A percentile compares a stretch with the other conserved stretches of the same genome.
Evolutionary conservation across 768 basidiomycete genomes (phyloP).

Genomic region (Leucosporidium scottii): DNA sequence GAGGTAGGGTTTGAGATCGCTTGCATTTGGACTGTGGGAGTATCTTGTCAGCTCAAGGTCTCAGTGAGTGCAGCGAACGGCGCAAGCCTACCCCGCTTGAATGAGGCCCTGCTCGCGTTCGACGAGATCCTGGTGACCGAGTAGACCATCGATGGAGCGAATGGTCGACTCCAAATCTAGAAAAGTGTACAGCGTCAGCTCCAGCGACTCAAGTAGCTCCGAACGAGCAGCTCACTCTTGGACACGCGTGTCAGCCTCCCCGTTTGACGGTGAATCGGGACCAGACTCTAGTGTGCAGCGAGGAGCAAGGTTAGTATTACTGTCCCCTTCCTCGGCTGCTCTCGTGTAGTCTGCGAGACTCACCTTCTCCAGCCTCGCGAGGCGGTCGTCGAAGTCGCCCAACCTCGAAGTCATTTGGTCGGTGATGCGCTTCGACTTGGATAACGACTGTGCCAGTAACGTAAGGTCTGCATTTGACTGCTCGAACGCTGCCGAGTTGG

Average conservation of each 20-base stretch:
- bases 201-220: too few species aligned
- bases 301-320: too few species aligned
- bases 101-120: conserved; percentile 35
- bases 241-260: conserved; percentile 28
- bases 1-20: conserved; percentile 34
- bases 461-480: conserved; percentile 34
- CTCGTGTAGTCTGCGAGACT: too few species aligned
- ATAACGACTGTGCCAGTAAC: conserved; percentile 34
- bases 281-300: conserved; percentile 2
- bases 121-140: conserved; percentile 36
- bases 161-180: conserved; percentile 35
- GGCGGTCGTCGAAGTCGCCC: conserved; percentile 34
- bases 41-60: too few species aligned
- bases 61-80: not conserved
- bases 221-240: conserved; percentile 21
- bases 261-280: conserved; percentile 37
- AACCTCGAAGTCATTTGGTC: conserved; percentile 30
- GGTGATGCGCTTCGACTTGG: conserved; percentile 26
- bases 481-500: conserved; percentile 23
- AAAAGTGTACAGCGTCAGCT: not conserved
- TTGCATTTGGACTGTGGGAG: conserved; percentile 21
- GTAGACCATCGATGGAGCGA: conserved; percentile 34
- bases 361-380: conserved; percentile 34
- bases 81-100: conserved; percentile 15
- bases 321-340: too few species aligned